phyloP scores from a whole-genome alignment of 1,284 basidiomycete species.

The Mycosarcoma mackinlayi region DNA sequence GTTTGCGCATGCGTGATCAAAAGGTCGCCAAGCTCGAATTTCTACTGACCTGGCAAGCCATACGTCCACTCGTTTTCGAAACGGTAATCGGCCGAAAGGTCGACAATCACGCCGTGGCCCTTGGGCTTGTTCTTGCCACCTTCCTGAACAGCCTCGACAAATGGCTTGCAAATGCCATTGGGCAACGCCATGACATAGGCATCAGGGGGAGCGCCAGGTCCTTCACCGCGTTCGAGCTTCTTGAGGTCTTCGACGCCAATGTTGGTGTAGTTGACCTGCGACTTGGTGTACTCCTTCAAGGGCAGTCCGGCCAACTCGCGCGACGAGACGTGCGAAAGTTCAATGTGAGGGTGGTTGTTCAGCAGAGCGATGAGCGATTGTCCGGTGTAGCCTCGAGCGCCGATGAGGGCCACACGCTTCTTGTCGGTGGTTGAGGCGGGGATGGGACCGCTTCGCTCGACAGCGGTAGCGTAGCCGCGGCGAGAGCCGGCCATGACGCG shows the following conservation, averaged over 20 bases:
- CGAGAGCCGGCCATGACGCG: constrained; percentile 51
- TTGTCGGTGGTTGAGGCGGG: constrained; percentile 74
- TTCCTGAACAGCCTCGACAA: constrained; percentile 92
- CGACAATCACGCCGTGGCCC: constrained; percentile 78
- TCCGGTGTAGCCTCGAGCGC: constrained; percentile 94
- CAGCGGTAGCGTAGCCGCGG: constrained; percentile 71
- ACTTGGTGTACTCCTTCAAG: constrained; percentile 85
- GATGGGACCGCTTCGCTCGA: constrained; percentile 67
- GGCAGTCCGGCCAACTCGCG: constrained; percentile 88
- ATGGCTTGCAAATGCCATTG: constrained; percentile 96
- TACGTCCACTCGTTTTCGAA: constrained; percentile 97
- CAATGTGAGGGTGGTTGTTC: constrained; percentile 84
- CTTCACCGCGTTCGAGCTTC: constrained; percentile 64
- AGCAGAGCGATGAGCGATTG: constrained; percentile 88
- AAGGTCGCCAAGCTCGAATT: not conserved
- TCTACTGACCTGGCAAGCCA: constrained; percentile 92
- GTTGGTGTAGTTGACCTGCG: constrained; percentile 72
- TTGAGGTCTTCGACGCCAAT: constrained; percentile 64
- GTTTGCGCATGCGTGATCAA: too few species aligned
- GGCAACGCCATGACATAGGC: constrained; percentile 87
- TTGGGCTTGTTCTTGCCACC: constrained; percentile 74
- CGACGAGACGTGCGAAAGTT: constrained; percentile 93
- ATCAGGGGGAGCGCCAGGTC: constrained; percentile 64
- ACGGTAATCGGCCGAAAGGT: constrained; percentile 93
- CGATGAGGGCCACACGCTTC: constrained; percentile 93